These are phyloP conservation scores for Pseudodiploospora longispora DNA, from an alignment of 2,329 filamentous ascomycete genomes.

Conservation along the genomic window DNA sequence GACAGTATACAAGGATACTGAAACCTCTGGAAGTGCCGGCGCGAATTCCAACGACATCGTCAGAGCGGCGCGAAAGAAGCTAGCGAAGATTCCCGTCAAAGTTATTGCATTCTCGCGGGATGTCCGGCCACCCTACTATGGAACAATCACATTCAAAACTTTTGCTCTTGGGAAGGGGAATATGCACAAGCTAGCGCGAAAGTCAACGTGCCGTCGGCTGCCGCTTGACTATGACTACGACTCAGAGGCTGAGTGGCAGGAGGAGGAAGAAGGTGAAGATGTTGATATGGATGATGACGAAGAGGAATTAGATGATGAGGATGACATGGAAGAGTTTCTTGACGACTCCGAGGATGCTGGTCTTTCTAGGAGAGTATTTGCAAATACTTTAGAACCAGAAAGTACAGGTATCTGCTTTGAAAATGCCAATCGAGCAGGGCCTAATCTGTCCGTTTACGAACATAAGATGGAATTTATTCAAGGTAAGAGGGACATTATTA, in stretches of 20 bases:
- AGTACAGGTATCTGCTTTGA: constrained; percentile 83
- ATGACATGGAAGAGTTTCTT: constrained; percentile 83
- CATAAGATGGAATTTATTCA: constrained; percentile 71
- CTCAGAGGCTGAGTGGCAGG: constrained; percentile 81
- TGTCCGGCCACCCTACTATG: constrained; percentile 62
- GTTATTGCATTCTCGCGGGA: constrained; percentile 54
- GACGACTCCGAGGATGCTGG: constrained; percentile 73
- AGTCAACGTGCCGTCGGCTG: constrained; percentile 47
- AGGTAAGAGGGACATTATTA: constrained; percentile 38
- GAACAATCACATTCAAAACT: constrained; percentile 59
- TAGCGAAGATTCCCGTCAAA: constrained; percentile 55
- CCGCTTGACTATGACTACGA: constrained; percentile 76
- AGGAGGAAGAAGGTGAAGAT: constrained; percentile 64
- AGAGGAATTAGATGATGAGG: constrained; percentile 66
- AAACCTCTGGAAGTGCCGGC: constrained; percentile 26
- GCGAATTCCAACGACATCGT: constrained; percentile 27
- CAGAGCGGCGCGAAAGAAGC: constrained; percentile 26
- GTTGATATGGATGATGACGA: constrained; percentile 59
- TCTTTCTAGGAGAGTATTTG: constrained; percentile 46
- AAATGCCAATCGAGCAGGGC: constrained; percentile 40
- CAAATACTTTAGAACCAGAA: constrained; percentile 66
- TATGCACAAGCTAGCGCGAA: constrained; percentile 42
- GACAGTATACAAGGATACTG: constrained; percentile 40
- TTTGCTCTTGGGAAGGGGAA: constrained; percentile 35
- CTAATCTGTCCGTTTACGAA: constrained; percentile 41